Evolutionary conservation across 78 protist species (phyloP), one percentile per base, ranked within the genome.

Genomic region (Dictyostelium citrinum): DNA sequence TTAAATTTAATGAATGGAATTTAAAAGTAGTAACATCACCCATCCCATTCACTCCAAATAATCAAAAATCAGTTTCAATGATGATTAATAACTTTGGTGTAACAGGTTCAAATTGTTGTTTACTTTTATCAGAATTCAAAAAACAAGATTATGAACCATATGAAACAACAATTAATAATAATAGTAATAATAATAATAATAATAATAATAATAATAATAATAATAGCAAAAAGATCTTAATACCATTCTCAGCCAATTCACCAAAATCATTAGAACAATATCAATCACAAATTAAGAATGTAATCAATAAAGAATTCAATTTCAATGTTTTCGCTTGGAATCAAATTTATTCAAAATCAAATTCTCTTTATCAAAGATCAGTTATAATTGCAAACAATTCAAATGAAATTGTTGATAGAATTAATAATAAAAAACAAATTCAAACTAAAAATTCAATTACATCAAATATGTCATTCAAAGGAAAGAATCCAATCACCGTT

Each of bases 31-130:
- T 90, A 14, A 82, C 88, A n/a, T 14, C 58, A n/a, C 39, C 20
- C 1, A 71, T 33, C 16, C 83, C 92, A 29, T 86, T 86, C 16
- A 75, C 78, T n/a, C 29, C 20, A 9, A 72, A 77, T 22, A 16
- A 49, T 49, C n/a, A 49, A 16, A 75, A 29, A 75, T 0, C 10
- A 27, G 82, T 86, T 2, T 10, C 41, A 67, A 86, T 86, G 79
- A 78, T 82, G 31, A 86, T 86, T 27, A 86, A 86, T 46, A 58
- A 76, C 12, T 94, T 97, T 76, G 97, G 98, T 58, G 75, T 95
- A 0, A 91, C 97, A 16, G 97, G 98, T 16, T 93, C 98, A 71
- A 97, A 97, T 77, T 72, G 68, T 17, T 97, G 95, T 51, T 17
- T 82, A 22, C 22, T 83, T 9, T 7, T 83, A 22, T 35, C 43